Evolutionary conservation across 345 rosid genomes (phyloP).

Genomic region (Moringa oleifera): DNA sequence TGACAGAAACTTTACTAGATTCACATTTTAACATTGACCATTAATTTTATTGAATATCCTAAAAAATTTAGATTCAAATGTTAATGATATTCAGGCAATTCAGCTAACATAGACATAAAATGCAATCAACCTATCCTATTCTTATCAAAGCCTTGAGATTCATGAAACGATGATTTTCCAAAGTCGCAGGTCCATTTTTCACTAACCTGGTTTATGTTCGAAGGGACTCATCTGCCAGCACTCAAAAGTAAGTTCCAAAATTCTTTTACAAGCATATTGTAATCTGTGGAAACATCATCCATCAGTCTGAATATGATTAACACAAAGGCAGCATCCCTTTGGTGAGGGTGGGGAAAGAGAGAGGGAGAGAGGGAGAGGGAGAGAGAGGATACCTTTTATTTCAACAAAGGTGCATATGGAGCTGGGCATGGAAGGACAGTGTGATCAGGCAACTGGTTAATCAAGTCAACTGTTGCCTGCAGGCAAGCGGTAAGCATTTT

Average conservation of each 20-base stretch:
- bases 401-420: constrained; percentile 69
- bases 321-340: neutral
- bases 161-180: constrained; percentile 1
- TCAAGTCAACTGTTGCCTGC: constrained; percentile 51
- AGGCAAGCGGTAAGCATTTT: constrained; percentile 79
- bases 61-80: too few relatives aligned
- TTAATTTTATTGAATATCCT: too few relatives aligned
- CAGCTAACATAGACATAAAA: too few relatives aligned
- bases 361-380: constrained; percentile 8
- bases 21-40: too few relatives aligned
- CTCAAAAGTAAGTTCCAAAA: constrained; percentile 14
- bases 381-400: constrained; percentile 40
- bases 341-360: neutral
- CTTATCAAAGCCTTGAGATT: neutral
- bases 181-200: constrained; percentile 14
- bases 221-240: constrained; percentile 2
- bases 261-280: constrained; percentile 13
- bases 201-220: constrained; percentile 27
- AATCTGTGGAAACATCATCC: constrained; percentile 13
- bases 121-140: neutral
- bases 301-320: constrained; percentile 1
- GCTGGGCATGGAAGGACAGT: constrained; percentile 87
- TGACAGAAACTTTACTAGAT: neutral
- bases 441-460: constrained; percentile 67
- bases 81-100: too few relatives aligned